These are phyloP conservation scores for Metschnikowia matae DNA, from an alignment of 805 yeast species.

Conservation along the genomic window DNA sequence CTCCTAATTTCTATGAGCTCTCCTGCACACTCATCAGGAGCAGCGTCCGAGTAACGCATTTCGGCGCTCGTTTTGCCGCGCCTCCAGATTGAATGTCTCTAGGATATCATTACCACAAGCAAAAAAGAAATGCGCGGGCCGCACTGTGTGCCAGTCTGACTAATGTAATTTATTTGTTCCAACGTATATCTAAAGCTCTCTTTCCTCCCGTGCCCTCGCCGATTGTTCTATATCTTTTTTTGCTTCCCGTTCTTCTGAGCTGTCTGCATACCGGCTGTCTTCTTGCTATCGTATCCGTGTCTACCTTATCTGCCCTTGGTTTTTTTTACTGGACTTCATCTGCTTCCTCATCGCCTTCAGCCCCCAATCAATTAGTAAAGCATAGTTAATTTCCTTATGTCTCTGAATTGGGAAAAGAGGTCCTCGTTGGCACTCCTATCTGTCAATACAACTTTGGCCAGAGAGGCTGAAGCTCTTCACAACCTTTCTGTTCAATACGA, in stretches of 20 bases:
- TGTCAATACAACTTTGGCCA: constrained; percentile 37
- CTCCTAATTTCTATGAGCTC: neutral
- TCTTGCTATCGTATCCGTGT: neutral
- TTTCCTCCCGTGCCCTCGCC: neutral
- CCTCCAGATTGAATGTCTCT: neutral
- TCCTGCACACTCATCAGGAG: neutral
- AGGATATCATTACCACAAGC: neutral
- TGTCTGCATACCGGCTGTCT: neutral
- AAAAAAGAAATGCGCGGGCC: constrained; percentile 4
- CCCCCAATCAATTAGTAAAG: neutral
- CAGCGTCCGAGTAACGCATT: neutral
- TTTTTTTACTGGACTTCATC: neutral
- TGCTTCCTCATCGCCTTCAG: neutral
- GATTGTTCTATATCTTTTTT: too few species aligned
- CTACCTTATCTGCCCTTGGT: too few species aligned
- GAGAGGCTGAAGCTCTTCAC: constrained; percentile 46
- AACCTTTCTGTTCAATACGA: constrained; percentile 45
- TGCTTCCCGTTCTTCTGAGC: neutral
- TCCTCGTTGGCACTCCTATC: constrained; percentile 27
- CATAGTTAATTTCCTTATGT: neutral
- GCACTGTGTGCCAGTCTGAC: constrained; percentile 1
- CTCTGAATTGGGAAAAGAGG: constrained; percentile 11
- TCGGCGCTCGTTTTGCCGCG: neutral
- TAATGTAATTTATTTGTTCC: neutral
- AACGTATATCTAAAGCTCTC: neutral